Conservation (phyloP, 345 rosid species). For the Gossypium stocksii region DNA sequence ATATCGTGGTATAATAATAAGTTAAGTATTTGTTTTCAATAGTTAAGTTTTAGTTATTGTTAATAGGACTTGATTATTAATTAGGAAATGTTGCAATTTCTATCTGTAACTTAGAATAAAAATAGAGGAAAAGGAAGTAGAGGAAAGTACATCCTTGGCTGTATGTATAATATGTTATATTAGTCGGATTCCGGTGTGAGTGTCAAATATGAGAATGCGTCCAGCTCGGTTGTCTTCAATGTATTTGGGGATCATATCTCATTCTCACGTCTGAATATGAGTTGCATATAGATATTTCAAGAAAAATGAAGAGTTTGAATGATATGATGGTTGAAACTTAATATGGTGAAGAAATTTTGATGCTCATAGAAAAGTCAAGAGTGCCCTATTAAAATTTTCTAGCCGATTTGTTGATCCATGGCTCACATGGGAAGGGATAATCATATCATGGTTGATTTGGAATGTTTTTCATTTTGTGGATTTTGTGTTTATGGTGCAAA, state of each 20-base stretch:
- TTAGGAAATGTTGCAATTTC: background rate
- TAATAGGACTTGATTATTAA: background rate
- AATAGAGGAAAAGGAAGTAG: background rate
- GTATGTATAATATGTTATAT: background rate
- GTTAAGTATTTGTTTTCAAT: background rate
- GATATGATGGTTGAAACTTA: background rate
- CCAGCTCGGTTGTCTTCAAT: background rate
- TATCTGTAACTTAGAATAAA: background rate
- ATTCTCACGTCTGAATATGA: background rate
- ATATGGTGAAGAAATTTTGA: background rate
- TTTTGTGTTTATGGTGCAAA: background rate
- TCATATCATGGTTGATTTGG: conserved; percentile 3
- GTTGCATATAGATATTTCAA: background rate
- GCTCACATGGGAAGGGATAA: background rate
- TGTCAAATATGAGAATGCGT: background rate
- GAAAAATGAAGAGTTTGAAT: background rate
- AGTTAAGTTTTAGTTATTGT: background rate
- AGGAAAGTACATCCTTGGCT: background rate
- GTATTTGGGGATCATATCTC: background rate
- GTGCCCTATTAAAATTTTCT: background rate
- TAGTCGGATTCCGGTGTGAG: background rate
- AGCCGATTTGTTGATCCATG: background rate
- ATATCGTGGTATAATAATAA: too few relatives aligned
- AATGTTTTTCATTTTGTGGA: background rate
- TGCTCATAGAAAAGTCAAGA: background rate